Evolutionary conservation across 2,329 filamentous ascomycete species (phyloP).

Genomic region (Lecanosticta acicola): DNA sequence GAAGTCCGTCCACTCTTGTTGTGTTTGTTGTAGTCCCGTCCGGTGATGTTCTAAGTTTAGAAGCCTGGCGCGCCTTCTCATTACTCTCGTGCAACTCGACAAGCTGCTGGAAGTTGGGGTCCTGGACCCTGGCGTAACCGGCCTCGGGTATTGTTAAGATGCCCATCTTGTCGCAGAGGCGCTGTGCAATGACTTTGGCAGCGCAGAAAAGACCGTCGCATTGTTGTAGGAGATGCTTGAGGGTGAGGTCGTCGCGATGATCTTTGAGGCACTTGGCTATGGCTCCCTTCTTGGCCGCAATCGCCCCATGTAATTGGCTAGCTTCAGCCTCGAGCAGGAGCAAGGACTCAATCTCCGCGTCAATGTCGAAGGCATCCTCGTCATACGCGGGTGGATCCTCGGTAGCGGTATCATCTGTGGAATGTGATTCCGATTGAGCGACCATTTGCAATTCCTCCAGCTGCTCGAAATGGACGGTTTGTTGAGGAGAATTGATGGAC

Average conservation of each 20-base stretch:
- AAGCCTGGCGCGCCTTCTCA: constrained; percentile 6
- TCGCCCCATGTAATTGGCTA: constrained; percentile 21
- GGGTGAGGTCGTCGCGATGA: constrained; percentile 35
- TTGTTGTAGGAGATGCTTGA: constrained; percentile 37
- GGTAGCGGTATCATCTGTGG: constrained; percentile 5
- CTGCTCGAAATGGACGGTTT: constrained; percentile 6
- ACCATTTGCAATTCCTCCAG: constrained; percentile 5
- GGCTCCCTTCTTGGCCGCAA: constrained; percentile 26
- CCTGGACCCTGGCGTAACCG: constrained; percentile 20
- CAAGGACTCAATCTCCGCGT: constrained; percentile 39
- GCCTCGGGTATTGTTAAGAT: constrained; percentile 19
- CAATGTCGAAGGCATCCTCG: constrained; percentile 23
- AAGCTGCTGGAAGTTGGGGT: constrained; percentile 17
- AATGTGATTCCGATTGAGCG: constrained; percentile 2
- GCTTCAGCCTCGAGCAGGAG: constrained; percentile 28
- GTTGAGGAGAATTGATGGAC: neutral
- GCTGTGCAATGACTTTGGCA: constrained; percentile 33
- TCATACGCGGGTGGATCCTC: constrained; percentile 12
- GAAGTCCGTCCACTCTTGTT: constrained; percentile 12
- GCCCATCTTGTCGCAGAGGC: constrained; percentile 30
- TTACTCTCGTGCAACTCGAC: constrained; percentile 16
- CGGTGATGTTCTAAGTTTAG: constrained; percentile 4
- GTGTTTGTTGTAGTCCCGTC: constrained; percentile 4
- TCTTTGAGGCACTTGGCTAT: constrained; percentile 37
- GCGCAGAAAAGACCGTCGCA: constrained; percentile 42